Conservation (phyloP, 306 rosid species). For the Vigna radiata region DNA sequence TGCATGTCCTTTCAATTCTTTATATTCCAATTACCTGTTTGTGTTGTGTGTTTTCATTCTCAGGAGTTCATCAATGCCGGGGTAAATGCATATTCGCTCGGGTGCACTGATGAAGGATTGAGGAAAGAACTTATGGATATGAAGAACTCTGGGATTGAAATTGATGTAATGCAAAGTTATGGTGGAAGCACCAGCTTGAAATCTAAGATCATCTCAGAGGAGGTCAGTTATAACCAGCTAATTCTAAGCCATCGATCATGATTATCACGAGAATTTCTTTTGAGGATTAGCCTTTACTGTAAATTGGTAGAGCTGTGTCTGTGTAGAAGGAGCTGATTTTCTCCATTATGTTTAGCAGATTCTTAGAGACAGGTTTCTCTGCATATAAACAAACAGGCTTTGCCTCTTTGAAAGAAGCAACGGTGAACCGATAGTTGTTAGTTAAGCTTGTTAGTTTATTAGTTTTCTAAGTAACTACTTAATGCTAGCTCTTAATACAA, state of each 20-base stretch:
- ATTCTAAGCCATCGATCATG: conserved; percentile 34
- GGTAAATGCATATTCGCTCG: conserved; percentile 96
- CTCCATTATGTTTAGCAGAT: not conserved
- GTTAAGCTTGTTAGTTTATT: not conserved
- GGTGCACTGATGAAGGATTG: conserved; percentile 94
- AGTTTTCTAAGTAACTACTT: not conserved
- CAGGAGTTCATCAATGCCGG: conserved; percentile 98
- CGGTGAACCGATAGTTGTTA: not conserved
- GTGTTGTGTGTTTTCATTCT: conserved; percentile 32
- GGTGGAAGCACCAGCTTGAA: conserved; percentile 92
- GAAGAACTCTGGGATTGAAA: conserved; percentile 77
- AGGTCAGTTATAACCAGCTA: conserved; percentile 54
- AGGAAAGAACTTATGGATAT: conserved; percentile 83
- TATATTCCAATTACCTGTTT: conserved; percentile 17
- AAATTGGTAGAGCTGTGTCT: not conserved
- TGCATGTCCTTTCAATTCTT: conserved; percentile 3
- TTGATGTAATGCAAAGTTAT: conserved; percentile 79
- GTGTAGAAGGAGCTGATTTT: not conserved
- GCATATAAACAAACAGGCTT: not conserved
- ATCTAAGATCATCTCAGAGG: conserved; percentile 76
- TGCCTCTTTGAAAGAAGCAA: conserved; percentile 2
- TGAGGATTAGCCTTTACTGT: conserved; percentile 8
- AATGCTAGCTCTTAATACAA: not conserved
- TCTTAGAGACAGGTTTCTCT: not conserved
- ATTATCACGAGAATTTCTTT: conserved; percentile 23